Conservation (phyloP, 1,284 basidiomycete genomes). For the Ceratorhiza oryzae-sativae region DNA sequence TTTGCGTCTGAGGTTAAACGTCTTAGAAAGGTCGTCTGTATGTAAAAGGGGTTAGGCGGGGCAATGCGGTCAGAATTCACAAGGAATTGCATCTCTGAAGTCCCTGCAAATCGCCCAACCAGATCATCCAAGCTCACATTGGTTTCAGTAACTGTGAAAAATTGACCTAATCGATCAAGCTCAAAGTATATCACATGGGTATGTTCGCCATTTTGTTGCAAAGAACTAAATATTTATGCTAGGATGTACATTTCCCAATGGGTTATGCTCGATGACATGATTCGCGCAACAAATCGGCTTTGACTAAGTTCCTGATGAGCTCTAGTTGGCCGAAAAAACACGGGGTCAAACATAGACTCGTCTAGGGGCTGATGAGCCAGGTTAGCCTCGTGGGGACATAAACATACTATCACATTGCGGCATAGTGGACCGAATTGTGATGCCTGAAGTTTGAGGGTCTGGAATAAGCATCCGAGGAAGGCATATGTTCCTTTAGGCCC, state of each 20-base stretch:
- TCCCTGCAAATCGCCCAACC: neutral
- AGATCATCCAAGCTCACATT: slow-evolving; percentile 1
- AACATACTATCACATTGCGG: neutral
- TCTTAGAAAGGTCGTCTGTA: neutral
- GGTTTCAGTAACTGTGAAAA: neutral
- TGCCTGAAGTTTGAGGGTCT: neutral
- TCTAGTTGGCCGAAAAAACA: neutral
- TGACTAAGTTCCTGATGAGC: neutral
- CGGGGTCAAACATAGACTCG: neutral
- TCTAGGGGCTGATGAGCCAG: neutral
- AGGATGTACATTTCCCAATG: slow-evolving; percentile 20
- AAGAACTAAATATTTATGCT: neutral
- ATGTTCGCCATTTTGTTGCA: neutral
- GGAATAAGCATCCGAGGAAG: slow-evolving; percentile 1
- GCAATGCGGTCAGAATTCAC: no score
- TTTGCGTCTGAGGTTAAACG: neutral
- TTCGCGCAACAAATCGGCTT: neutral
- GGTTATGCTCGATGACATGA: neutral
- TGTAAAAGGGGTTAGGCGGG: neutral
- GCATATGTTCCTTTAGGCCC: neutral
- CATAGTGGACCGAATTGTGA: neutral
- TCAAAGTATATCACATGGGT: neutral
- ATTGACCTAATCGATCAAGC: neutral
- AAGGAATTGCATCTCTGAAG: neutral
- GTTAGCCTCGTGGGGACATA: no score